Conservation (phyloP, 345 rosid genomes). For the Arabis hirsuta region DNA sequence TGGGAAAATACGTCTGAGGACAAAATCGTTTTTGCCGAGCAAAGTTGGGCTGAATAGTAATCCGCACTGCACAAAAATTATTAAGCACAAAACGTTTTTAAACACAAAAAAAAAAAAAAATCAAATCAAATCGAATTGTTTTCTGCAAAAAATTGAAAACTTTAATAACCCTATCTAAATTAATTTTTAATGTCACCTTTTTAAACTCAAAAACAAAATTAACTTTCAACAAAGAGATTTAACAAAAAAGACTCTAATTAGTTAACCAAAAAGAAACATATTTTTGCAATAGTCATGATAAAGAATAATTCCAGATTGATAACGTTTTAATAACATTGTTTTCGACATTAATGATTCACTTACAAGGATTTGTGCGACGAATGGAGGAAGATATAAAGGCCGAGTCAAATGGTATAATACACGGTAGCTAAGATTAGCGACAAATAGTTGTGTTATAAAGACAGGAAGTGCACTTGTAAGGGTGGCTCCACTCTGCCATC, state of each 20-base stretch:
- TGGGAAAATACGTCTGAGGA: slow-evolving; percentile 31
- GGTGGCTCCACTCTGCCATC: slow-evolving; percentile 11
- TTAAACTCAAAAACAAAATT: too few relatives aligned
- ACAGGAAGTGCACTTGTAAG: slow-evolving; percentile 14
- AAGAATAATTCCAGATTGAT: not conserved
- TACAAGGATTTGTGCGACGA: slow-evolving; percentile 45
- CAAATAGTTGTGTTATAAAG: slow-evolving; percentile 30
- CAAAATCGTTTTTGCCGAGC: not conserved
- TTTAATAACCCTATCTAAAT: too few relatives aligned
- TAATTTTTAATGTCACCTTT: too few relatives aligned
- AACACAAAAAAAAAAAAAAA: too few relatives aligned
- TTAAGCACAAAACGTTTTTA: too few relatives aligned
- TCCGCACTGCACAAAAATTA: slow-evolving; percentile 51
- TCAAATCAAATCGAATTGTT: too few relatives aligned
- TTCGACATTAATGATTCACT: slow-evolving; percentile 27
- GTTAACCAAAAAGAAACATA: not conserved
- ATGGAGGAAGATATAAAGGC: slow-evolving; percentile 40
- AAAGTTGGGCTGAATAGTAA: slow-evolving; percentile 50
- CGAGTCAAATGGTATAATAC: slow-evolving; percentile 25
- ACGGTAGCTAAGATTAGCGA: slow-evolving; percentile 33
- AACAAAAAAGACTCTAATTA: too few relatives aligned
- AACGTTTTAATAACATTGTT: not conserved
- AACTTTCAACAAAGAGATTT: too few relatives aligned
- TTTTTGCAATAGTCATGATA: not conserved
- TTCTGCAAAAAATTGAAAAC: too few relatives aligned